Evolutionary conservation across 2,329 filamentous ascomycete species (phyloP).

Genomic region (Aspergillus quadricinctus): DNA sequence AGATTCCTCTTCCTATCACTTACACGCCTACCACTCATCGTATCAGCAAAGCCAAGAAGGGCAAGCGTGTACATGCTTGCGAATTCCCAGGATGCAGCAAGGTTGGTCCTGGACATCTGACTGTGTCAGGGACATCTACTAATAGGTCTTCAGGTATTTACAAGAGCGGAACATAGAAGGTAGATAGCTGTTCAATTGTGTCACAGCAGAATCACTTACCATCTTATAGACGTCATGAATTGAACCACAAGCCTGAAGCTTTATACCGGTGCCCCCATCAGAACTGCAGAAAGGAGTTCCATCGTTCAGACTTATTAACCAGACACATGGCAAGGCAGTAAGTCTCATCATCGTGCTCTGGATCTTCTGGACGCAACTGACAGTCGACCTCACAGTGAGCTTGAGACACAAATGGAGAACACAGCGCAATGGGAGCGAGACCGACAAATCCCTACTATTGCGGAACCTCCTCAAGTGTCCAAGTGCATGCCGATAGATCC

Average conservation of each 20-base stretch:
- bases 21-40: conserved; percentile 49
- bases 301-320: conserved; percentile 44
- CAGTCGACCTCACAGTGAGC: conserved; percentile 22
- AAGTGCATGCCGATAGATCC: conserved; percentile 22
- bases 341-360: conserved; percentile 16
- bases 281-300: conserved; percentile 47
- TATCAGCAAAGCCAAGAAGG: conserved; percentile 51
- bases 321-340: conserved; percentile 50
- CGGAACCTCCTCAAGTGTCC: conserved; percentile 18
- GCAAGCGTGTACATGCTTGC: conserved; percentile 48
- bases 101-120: conserved; percentile 27
- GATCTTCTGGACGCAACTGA: conserved; percentile 7
- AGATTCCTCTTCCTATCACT: conserved; percentile 34
- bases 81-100: conserved; percentile 46
- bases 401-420: conserved; percentile 32
- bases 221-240: conserved; percentile 42
- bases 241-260: conserved; percentile 48
- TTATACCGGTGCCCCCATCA: conserved; percentile 40
- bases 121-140: conserved; percentile 1
- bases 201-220: neutral
- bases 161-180: conserved; percentile 47
- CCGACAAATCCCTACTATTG: conserved; percentile 16
- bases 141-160: conserved; percentile 40
- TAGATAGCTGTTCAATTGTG: conserved; percentile 11
- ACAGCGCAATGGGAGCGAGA: conserved; percentile 23